Evolutionary conservation across 208 protist genomes (phyloP).

Genomic region (Trypanosoma rangeli): DNA sequence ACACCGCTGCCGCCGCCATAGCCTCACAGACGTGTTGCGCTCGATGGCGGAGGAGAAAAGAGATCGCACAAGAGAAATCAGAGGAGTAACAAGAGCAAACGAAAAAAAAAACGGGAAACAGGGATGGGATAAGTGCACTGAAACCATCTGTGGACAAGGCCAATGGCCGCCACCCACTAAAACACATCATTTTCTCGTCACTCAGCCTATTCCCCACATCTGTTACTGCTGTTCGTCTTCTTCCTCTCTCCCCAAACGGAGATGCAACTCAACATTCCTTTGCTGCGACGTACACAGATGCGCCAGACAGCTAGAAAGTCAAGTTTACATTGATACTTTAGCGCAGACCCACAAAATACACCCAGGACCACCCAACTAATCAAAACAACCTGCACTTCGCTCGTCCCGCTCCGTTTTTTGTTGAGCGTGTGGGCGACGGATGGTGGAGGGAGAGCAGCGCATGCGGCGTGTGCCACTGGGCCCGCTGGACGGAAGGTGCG

Average conservation of each 20-base stretch:
- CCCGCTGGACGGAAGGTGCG: neutral
- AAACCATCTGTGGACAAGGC: neutral
- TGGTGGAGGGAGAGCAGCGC: conserved; percentile 18
- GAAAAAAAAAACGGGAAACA: neutral
- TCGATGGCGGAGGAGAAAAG: conserved; percentile 16
- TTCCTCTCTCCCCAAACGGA: neutral
- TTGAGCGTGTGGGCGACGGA: conserved; percentile 31
- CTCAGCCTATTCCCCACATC: neutral
- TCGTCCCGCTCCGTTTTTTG: conserved; percentile 35
- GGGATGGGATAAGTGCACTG: neutral
- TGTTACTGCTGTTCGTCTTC: no score
- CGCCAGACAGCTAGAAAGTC: neutral
- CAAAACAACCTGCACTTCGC: conserved; percentile 36
- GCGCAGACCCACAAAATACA: neutral
- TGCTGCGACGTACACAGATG: neutral
- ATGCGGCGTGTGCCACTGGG: neutral
- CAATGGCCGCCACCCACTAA: neutral
- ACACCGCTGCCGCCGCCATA: neutral
- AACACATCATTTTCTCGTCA: neutral
- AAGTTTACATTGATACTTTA: neutral
- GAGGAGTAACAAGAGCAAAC: neutral
- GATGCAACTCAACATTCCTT: neutral
- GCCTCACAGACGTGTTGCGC: neutral
- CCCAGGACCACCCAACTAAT: neutral
- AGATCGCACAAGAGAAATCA: conserved; percentile 5